Conservation (phyloP, 768 basidiomycete genomes). For the Auricularia sp. region DNA sequence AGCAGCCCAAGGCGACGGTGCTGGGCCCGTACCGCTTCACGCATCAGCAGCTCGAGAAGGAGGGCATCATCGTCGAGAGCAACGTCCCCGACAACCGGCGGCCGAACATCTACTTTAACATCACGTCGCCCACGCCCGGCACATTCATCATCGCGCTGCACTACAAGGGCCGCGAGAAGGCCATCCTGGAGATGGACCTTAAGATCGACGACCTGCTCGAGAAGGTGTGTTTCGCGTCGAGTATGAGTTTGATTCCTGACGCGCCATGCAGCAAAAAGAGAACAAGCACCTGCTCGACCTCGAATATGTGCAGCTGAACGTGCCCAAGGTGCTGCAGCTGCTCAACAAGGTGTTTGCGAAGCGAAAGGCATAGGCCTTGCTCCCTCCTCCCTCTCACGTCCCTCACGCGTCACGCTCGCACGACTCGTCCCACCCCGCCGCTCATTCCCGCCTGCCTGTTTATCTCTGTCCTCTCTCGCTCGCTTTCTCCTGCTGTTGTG, state of each 20-base stretch:
- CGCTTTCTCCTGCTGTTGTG: too few relatives aligned
- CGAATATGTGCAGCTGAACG: constrained; percentile 96
- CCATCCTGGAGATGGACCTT: constrained; percentile 98
- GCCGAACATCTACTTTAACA: constrained; percentile 98
- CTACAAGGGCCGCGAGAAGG: constrained; percentile 98
- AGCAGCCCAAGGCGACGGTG: constrained; percentile 71
- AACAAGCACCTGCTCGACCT: constrained; percentile 93
- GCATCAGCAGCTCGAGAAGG: constrained; percentile 96
- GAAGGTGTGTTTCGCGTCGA: constrained; percentile 50
- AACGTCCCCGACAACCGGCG: constrained; percentile 99
- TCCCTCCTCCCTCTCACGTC: not conserved
- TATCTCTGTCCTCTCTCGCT: too few relatives aligned
- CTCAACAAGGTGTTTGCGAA: constrained; percentile 92
- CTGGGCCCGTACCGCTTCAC: constrained; percentile 97
- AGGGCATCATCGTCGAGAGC: constrained; percentile 97
- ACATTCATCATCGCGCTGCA: constrained; percentile 98
- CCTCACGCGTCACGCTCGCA: not conserved
- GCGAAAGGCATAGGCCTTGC: constrained; percentile 27
- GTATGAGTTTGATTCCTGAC: constrained; percentile 1
- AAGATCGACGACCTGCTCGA: constrained; percentile 97
- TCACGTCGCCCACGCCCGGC: constrained; percentile 93
- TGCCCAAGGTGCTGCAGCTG: constrained; percentile 85
- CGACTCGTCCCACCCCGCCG: not conserved
- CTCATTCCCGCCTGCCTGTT: too few relatives aligned
- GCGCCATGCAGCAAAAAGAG: constrained; percentile 78